Percentiles rank a stretch among this genome's conserved stretches.
phyloP scores from a whole-genome alignment of 2,329 filamentous ascomycete genomes.

The Xylariaceae sp. region DNA sequence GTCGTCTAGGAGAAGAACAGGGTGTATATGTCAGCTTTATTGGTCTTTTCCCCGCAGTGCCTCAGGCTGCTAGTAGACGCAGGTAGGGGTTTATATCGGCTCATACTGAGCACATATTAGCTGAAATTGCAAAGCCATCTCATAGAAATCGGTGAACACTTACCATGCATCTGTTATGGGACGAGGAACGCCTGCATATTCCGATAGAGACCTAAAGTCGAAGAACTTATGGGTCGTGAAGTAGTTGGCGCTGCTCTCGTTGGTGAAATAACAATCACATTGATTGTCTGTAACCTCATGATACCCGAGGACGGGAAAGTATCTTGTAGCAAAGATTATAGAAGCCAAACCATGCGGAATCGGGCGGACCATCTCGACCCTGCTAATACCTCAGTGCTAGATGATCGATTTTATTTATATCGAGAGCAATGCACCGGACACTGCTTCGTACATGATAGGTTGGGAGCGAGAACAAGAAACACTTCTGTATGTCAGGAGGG shows the following conservation, averaged over 20 bases:
- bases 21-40: no score
- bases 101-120: no score
- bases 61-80: no score
- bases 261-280: conserved; percentile 48
- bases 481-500: no score
- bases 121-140: no score
- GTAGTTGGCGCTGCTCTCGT: conserved; percentile 40
- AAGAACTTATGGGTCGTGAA: conserved; percentile 46
- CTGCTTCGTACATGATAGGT: no score
- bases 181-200: conserved; percentile 34
- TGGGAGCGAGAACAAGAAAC: no score
- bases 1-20: conserved; percentile 14
- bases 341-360: conserved; percentile 13
- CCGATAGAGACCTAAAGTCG: conserved; percentile 43
- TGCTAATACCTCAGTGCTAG: background rate
- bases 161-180: conserved; percentile 19
- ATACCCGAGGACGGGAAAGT: conserved; percentile 14
- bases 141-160: no score
- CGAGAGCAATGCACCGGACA: no score
- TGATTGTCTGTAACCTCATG: conserved; percentile 21
- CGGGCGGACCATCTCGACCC: conserved; percentile 12
- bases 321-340: conserved; percentile 13
- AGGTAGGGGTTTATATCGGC: no score
- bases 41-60: no score
- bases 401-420: no score